A percentile compares a stretch with the other conserved stretches of the same genome.
These are phyloP conservation scores for Leucosporidium scottii DNA, from an alignment of 768 basidiomycete genomes.

Conservation along the genomic window DNA sequence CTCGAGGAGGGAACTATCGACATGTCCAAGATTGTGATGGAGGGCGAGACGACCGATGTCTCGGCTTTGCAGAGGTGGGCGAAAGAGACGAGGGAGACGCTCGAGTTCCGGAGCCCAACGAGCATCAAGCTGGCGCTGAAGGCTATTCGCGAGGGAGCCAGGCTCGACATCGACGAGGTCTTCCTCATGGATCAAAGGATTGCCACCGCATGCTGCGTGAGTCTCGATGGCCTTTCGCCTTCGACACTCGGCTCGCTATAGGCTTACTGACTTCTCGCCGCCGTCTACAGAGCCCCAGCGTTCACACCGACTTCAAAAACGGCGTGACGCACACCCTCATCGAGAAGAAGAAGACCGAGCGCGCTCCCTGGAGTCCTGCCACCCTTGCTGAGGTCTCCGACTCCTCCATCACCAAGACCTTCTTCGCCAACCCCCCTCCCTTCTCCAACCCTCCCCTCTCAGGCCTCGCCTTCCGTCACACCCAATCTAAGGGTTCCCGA, in stretches of 20 bases:
- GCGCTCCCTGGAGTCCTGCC: slow-evolving; percentile 67
- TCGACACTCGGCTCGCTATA: not conserved
- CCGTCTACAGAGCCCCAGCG: slow-evolving; percentile 53
- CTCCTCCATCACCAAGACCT: slow-evolving; percentile 54
- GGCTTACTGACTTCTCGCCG: too few relatives aligned
- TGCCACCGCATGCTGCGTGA: slow-evolving; percentile 80
- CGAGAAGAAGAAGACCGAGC: slow-evolving; percentile 42
- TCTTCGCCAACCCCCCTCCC: slow-evolving; percentile 49
- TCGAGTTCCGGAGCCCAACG: slow-evolving; percentile 76
- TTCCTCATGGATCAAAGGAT: slow-evolving; percentile 81
- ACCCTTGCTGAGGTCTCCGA: slow-evolving; percentile 55
- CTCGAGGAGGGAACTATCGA: slow-evolving; percentile 42
- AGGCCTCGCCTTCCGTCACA: slow-evolving; percentile 24
- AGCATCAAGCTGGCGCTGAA: slow-evolving; percentile 82
- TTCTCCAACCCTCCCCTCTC: slow-evolving; percentile 27
- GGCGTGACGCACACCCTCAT: slow-evolving; percentile 68
- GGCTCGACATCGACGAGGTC: slow-evolving; percentile 56
- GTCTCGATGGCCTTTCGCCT: slow-evolving; percentile 41
- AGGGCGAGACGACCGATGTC: slow-evolving; percentile 55
- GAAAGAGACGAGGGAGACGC: slow-evolving; percentile 53
- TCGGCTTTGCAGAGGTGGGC: slow-evolving; percentile 65
- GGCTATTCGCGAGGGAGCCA: slow-evolving; percentile 66
- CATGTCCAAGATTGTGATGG: slow-evolving; percentile 52
- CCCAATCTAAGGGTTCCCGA: not conserved
- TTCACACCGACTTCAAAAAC: slow-evolving; percentile 71